Evolutionary conservation across 2,329 filamentous ascomycete genomes (phyloP).

Genomic region (Annulohypoxylon truncatum): DNA sequence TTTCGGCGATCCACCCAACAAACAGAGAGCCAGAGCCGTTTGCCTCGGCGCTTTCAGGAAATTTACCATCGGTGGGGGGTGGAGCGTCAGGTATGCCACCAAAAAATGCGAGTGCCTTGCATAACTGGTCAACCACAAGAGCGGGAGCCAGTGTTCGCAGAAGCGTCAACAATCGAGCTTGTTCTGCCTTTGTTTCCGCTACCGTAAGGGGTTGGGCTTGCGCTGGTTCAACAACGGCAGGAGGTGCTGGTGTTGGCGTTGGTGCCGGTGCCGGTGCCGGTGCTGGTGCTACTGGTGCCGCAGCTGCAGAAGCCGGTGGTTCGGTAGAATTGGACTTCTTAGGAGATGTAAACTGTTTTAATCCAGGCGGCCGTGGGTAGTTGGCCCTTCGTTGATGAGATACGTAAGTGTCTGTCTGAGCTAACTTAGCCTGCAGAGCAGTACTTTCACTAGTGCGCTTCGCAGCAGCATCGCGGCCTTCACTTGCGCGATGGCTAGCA

Average conservation of each 20-base stretch:
- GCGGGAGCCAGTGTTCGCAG: conserved; percentile 66
- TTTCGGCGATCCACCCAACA: conserved; percentile 71
- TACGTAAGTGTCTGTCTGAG: conserved; percentile 65
- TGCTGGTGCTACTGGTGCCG: neutral
- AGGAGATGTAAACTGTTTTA: conserved; percentile 46
- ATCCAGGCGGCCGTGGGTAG: conserved; percentile 47
- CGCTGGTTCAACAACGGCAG: neutral
- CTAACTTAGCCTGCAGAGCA: conserved; percentile 66
- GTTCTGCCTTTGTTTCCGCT: conserved; percentile 67
- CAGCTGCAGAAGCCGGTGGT: conserved; percentile 7
- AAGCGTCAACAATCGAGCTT: conserved; percentile 68
- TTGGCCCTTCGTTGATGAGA: conserved; percentile 59
- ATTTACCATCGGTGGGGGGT: conserved; percentile 61
- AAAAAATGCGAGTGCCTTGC: conserved; percentile 72
- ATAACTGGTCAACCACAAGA: conserved; percentile 70
- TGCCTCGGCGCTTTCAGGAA: conserved; percentile 66
- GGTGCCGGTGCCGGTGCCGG: neutral
- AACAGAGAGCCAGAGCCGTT: conserved; percentile 70
- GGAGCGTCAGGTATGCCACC: conserved; percentile 68
- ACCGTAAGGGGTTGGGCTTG: conserved; percentile 53
- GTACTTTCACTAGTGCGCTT: conserved; percentile 72
- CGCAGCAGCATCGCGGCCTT: conserved; percentile 64
- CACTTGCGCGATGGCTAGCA: conserved; percentile 56
- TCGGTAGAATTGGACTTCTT: conserved; percentile 40
- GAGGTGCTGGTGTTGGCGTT: conserved; percentile 2